phyloP scores from a whole-genome alignment of 768 basidiomycete genomes.

The Lanmaoa rubissima region DNA sequence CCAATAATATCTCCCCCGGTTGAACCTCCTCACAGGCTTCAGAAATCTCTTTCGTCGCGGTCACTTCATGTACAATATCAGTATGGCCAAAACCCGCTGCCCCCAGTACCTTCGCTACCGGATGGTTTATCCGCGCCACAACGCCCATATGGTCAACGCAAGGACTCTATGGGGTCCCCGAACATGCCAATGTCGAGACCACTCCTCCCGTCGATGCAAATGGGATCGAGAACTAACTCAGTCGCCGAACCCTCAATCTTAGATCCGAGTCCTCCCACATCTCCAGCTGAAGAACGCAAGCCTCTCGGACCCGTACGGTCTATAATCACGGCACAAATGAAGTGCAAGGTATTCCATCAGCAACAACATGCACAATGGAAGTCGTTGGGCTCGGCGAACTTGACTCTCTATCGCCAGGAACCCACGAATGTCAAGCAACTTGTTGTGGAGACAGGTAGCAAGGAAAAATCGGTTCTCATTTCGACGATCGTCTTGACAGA shows the following conservation, averaged over 20 bases:
- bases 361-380: constrained; percentile 99
- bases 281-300: constrained; percentile 61
- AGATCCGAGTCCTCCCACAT: constrained; percentile 81
- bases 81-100: constrained; percentile 33
- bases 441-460: constrained; percentile 85
- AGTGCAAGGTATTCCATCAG: constrained; percentile 96
- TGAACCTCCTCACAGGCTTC: constrained; percentile 40
- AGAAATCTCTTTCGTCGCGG: constrained; percentile 56
- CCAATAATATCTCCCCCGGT: constrained; percentile 36
- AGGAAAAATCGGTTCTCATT: constrained; percentile 74
- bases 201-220: constrained; percentile 62
- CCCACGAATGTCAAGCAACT: constrained; percentile 94
- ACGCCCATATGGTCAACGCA: constrained; percentile 19
- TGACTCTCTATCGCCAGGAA: constrained; percentile 82
- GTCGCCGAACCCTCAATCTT: constrained; percentile 52
- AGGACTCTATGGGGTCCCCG: constrained; percentile 17
- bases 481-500: constrained; percentile 95
- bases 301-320: constrained; percentile 70
- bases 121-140: constrained; percentile 34
- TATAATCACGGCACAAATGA: constrained; percentile 84
- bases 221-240: constrained; percentile 51
- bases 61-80: constrained; percentile 58
- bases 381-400: constrained; percentile 80
- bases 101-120: constrained; percentile 40
- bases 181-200: constrained; percentile 47